phyloP scores from a whole-genome alignment of 768 basidiomycete species.

The Calocera viscosa region DNA sequence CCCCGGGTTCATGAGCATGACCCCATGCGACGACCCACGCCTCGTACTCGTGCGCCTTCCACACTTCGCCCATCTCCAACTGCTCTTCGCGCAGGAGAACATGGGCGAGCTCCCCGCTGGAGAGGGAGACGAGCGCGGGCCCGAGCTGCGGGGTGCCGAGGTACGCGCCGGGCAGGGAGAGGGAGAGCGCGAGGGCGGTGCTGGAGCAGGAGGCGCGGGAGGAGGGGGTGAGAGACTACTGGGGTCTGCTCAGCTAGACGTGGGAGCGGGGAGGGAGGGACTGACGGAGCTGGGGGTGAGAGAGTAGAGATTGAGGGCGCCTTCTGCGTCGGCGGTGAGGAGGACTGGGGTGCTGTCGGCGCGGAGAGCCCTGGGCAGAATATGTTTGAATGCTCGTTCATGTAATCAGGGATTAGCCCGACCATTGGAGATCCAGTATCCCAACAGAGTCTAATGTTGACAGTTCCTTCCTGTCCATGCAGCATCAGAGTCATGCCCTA shows the following conservation, averaged over 20 bases:
- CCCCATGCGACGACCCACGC: background rate
- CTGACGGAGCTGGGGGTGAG: background rate
- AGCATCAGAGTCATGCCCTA: background rate
- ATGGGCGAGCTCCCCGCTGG: background rate
- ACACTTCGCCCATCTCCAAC: background rate
- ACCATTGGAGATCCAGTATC: background rate
- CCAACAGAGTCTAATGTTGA: background rate
- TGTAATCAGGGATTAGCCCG: background rate
- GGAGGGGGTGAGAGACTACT: background rate
- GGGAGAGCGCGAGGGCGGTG: background rate
- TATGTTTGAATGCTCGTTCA: too few species aligned
- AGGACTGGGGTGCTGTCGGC: background rate
- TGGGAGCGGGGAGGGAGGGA: background rate
- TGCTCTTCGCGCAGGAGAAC: background rate
- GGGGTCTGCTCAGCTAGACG: background rate
- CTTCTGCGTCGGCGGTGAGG: background rate
- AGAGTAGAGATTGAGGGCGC: background rate
- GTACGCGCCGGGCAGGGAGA: background rate
- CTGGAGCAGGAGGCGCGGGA: background rate
- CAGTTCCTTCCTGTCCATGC: background rate
- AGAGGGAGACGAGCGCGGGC: background rate
- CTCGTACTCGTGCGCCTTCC: constrained; percentile 3
- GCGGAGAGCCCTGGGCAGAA: background rate
- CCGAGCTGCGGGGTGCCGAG: background rate
- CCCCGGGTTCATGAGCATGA: background rate